Evolutionary conservation across 306 rosid species (phyloP).

Genomic region (Gillenia trifoliata): DNA sequence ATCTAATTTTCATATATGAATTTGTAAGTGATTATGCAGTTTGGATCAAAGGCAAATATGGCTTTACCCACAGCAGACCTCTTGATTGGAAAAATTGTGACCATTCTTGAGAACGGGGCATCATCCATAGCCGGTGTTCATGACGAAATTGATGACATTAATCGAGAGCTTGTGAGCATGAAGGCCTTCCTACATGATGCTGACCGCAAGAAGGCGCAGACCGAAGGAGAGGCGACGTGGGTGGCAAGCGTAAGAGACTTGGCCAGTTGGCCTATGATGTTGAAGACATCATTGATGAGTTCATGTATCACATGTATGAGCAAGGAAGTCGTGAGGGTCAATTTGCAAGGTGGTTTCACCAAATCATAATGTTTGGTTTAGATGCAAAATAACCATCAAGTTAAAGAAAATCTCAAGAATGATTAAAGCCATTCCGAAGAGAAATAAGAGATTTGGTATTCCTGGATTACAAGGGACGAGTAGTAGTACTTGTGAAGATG

Average conservation of each 20-base stretch:
- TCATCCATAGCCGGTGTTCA: not conserved
- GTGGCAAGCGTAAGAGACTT: not conserved
- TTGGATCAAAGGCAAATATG: not conserved
- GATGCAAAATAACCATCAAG: not conserved
- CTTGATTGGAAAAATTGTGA: not conserved
- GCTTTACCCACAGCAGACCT: not conserved
- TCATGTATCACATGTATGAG: not conserved
- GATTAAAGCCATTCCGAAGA: constrained; percentile 5
- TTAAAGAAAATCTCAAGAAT: not conserved
- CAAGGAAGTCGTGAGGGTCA: not conserved
- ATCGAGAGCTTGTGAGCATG: constrained; percentile 3
- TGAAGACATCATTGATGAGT: constrained; percentile 14
- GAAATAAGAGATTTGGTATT: not conserved
- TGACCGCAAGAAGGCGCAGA: not conserved
- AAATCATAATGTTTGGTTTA: not conserved
- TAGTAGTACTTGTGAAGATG: not conserved
- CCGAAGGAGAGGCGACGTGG: not conserved
- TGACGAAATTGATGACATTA: not conserved
- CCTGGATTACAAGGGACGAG: not conserved
- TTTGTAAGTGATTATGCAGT: not conserved
- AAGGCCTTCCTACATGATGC: constrained; percentile 4
- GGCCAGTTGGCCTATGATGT: constrained; percentile 1
- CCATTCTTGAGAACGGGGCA: not conserved
- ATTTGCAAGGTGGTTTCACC: not conserved
- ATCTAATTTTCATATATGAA: too few species aligned